Evolutionary conservation across 768 basidiomycete species (phyloP).

Genomic region (Albatrellus ellisii): DNA sequence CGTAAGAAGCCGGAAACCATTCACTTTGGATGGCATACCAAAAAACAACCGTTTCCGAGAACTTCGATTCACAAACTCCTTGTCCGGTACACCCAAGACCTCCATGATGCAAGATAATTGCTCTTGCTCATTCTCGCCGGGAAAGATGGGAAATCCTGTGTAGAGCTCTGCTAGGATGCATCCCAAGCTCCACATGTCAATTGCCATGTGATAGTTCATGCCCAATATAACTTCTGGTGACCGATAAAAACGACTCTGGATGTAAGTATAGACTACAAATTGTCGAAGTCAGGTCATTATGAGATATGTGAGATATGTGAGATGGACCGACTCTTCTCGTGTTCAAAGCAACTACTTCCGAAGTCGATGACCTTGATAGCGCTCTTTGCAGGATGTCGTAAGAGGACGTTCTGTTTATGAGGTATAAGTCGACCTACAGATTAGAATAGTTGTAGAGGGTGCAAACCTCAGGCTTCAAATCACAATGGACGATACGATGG

Average conservation of each 20-base stretch:
- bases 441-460: not conserved
- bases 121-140: conserved; percentile 98
- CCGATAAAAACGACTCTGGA: conserved; percentile 99
- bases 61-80: conserved; percentile 87
- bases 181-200: conserved; percentile 99
- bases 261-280: conserved; percentile 98
- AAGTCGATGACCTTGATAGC: conserved; percentile 99
- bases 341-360: conserved; percentile 95
- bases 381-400: conserved; percentile 92
- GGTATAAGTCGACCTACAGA: conserved; percentile 2
- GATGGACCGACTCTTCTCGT: conserved; percentile 81
- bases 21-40: conserved; percentile 40
- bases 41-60: conserved; percentile 93
- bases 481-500: conserved; percentile 96
- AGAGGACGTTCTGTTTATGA: conserved; percentile 66
- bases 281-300: conserved; percentile 1
- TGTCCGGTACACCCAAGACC: conserved; percentile 90
- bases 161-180: conserved; percentile 96
- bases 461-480: conserved; percentile 92
- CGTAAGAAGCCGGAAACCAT: not conserved
- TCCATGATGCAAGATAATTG: conserved; percentile 99
- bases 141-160: conserved; percentile 97
- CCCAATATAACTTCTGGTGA: conserved; percentile 98
- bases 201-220: conserved; percentile 99
- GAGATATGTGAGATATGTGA: not conserved